A percentile compares a stretch with the other conserved stretches of the same genome.
These are phyloP conservation scores for Cystofilobasidium bisporidii DNA, from an alignment of 768 basidiomycete species.

Conservation along the genomic window DNA sequence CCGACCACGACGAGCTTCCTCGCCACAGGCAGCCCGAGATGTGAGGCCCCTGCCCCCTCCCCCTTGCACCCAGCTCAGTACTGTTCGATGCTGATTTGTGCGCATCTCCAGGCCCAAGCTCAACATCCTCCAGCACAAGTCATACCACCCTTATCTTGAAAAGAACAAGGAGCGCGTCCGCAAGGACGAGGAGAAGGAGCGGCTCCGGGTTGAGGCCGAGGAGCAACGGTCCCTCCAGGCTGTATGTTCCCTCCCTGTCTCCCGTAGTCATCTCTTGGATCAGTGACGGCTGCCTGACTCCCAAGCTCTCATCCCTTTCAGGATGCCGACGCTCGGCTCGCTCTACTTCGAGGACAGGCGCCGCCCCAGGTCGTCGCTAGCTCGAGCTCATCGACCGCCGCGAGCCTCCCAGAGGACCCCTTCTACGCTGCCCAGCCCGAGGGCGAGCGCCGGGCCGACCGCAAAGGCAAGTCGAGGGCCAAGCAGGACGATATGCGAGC, in stretches of 20 bases:
- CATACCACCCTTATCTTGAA: constrained; percentile 41
- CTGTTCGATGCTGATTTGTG: no score
- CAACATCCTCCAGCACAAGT: constrained; percentile 42
- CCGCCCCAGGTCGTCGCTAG: not conserved
- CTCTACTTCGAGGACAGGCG: constrained; percentile 32
- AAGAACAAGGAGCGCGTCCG: constrained; percentile 41
- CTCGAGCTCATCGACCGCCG: constrained; percentile 17
- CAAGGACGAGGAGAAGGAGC: constrained; percentile 39
- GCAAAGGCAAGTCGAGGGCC: constrained; percentile 33
- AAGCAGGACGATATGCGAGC: constrained; percentile 35
- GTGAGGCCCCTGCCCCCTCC: no score
- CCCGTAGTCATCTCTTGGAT: not conserved
- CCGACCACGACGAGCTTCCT: no score
- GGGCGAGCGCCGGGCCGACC: constrained; percentile 29
- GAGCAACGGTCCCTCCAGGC: constrained; percentile 37
- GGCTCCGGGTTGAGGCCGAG: constrained; percentile 33
- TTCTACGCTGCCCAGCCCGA: constrained; percentile 31
- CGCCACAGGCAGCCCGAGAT: no score
- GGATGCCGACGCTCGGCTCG: constrained; percentile 37
- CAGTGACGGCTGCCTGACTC: no score
- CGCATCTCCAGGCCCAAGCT: constrained; percentile 39
- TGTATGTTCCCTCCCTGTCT: constrained; percentile 29
- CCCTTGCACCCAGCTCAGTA: no score
- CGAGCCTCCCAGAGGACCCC: constrained; percentile 23
- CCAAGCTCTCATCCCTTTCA: constrained; percentile 6